Evolutionary conservation across 139 green algal genomes (phyloP).

Genomic region (Haematococcus lacustris): DNA sequence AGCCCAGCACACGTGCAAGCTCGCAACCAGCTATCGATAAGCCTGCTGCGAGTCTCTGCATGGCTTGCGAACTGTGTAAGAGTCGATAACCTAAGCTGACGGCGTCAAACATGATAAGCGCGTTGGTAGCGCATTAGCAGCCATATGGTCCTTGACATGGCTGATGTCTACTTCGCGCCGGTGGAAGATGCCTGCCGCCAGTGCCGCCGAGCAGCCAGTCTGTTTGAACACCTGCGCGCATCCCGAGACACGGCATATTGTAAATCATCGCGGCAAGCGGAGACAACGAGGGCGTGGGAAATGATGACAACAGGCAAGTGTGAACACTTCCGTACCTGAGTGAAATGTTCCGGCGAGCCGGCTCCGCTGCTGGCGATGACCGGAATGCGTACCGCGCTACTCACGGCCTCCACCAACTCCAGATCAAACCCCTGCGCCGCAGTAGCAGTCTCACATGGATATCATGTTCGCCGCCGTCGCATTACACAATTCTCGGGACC

Average conservation of each 20-base stretch:
- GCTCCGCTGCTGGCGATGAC: slow-evolving; percentile 94
- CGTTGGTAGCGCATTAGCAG: slow-evolving; percentile 60
- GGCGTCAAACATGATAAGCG: slow-evolving; percentile 20
- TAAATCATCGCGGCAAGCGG: too few species aligned
- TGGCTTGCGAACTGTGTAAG: too few species aligned
- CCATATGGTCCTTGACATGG: slow-evolving; percentile 89
- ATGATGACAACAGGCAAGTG: too few species aligned
- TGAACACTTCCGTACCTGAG: slow-evolving; percentile 64
- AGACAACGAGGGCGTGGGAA: too few species aligned
- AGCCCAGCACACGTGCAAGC: too few species aligned
- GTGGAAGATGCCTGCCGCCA: slow-evolving; percentile 98
- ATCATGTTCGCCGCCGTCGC: too few species aligned
- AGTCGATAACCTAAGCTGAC: too few species aligned
- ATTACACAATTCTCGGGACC: too few species aligned
- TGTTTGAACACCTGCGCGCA: slow-evolving; percentile 52
- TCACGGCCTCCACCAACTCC: slow-evolving; percentile 83
- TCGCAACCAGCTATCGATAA: too few species aligned
- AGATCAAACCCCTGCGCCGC: slow-evolving; percentile 82
- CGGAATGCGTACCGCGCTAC: slow-evolving; percentile 86
- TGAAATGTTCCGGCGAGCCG: slow-evolving; percentile 86
- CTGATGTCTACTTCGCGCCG: slow-evolving; percentile 82
- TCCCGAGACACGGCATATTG: neutral
- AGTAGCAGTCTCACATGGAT: too few species aligned
- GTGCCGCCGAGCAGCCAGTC: slow-evolving; percentile 76
- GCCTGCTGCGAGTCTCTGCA: too few species aligned